Evolutionary conservation across 768 basidiomycete species (phyloP), one percentile per base, ranked within the genome.

Genomic region (Xanthoconium stramineum): DNA sequence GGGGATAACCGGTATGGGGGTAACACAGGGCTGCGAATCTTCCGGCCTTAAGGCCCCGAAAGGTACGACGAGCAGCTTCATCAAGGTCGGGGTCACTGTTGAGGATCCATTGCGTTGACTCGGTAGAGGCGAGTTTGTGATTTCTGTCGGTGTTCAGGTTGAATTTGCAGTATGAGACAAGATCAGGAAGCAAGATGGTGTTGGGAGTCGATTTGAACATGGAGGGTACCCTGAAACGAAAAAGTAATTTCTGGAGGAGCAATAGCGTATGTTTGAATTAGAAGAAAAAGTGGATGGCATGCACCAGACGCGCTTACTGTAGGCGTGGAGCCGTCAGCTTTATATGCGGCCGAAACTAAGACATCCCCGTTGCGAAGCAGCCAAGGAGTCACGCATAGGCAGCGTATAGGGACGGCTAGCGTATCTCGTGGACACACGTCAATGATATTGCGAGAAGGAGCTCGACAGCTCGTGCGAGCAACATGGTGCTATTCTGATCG

Each of bases 111-210:
- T 24, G 28, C 40, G n/a, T 53, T 29, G 45, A 53, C 28, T 53
- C 37, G 8, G 70, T 67, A 11, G 84, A 82, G 55, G 83, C 79
- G 50, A 78, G 80, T 66, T 84, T 83, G 60, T 81, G 76, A 61
- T 88, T 78, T 33, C 81, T 78, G 71, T 78, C 87, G 58, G 74
- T 65, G 50, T 75, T 80, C 42, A 83, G 76, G 33, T 77, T 69
- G 73, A 86, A 88, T 36, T 75, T 74, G 63, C 89, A 91, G 58
- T 86, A 83, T 1, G 86, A 86, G 63, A 89, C 80, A 60, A 92
- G 84, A 76, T 91, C 89, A 30, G 89, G 89, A 47, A 91, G 75
- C 61, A 82, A 68, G 59, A 88, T 78, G 65, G 81, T 83, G 56
- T 74, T 71, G 17, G 74, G 62, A 42, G 64, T 17, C 32, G 66